These are phyloP conservation scores for Mangifera indica DNA, from an alignment of 345 rosid species.

Conservation along the genomic window DNA sequence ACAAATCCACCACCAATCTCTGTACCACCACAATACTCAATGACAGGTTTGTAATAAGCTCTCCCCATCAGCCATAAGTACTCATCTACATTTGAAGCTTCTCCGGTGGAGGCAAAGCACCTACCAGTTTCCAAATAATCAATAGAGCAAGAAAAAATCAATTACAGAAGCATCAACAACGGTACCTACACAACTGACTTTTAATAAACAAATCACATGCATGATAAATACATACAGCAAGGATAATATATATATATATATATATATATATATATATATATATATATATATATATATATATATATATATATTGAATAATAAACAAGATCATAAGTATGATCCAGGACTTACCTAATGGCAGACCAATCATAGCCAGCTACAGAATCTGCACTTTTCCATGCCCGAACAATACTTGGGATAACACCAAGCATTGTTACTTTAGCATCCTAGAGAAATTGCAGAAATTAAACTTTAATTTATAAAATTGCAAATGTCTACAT, in stretches of 20 bases:
- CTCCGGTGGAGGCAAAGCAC: slow-evolving; percentile 96
- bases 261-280: too few relatives aligned
- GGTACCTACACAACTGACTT: not conserved
- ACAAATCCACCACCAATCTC: slow-evolving; percentile 92
- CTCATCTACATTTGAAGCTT: slow-evolving; percentile 93
- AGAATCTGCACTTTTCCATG: slow-evolving; percentile 75
- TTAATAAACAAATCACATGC: slow-evolving; percentile 2
- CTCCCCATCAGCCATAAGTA: slow-evolving; percentile 96
- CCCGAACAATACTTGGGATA: slow-evolving; percentile 89
- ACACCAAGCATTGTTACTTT: slow-evolving; percentile 93
- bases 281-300: too few relatives aligned
- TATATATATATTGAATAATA: slow-evolving; percentile 10
- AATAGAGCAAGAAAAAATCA: slow-evolving; percentile 25
- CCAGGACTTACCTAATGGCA: slow-evolving; percentile 59
- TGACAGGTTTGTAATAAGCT: slow-evolving; percentile 82
- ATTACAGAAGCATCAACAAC: not conserved
- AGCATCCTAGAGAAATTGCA: slow-evolving; percentile 65
- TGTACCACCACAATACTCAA: slow-evolving; percentile 97
- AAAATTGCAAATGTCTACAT: not conserved
- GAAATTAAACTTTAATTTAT: slow-evolving; percentile 9
- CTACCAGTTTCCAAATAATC: slow-evolving; percentile 41
- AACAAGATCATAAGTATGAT: not conserved
- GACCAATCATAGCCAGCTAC: slow-evolving; percentile 90
- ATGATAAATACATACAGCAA: not conserved
- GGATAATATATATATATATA: not conserved